phyloP scores from a whole-genome alignment of 257 asterid species.

The Gentiana straminea region DNA sequence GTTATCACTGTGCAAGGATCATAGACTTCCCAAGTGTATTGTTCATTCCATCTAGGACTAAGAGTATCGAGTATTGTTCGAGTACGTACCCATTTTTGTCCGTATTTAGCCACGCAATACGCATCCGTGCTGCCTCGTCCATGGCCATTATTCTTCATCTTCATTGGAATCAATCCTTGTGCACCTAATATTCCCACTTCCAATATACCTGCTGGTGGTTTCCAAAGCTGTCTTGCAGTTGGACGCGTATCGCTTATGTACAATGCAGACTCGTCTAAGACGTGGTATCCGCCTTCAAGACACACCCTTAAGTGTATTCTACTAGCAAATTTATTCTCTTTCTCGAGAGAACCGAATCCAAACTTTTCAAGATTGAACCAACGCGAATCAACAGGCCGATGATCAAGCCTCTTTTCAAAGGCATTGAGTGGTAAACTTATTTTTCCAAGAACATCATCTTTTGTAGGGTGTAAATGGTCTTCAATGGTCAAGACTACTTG shows the following conservation, averaged over 20 bases:
- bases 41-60: slow-evolving; percentile 66
- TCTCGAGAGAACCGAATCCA: slow-evolving; percentile 35
- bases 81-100: slow-evolving; percentile 74
- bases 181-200: slow-evolving; percentile 70
- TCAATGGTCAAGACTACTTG: slow-evolving; percentile 49
- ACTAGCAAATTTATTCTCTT: slow-evolving; percentile 48
- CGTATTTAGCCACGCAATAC: slow-evolving; percentile 68
- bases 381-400: slow-evolving; percentile 49
- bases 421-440: slow-evolving; percentile 33
- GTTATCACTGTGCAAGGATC: slow-evolving; percentile 78
- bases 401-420: slow-evolving; percentile 68
- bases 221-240: slow-evolving; percentile 77
- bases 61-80: slow-evolving; percentile 53
- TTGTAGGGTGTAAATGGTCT: slow-evolving; percentile 45
- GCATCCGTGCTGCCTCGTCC: slow-evolving; percentile 63
- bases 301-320: slow-evolving; percentile 56
- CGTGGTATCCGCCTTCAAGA: slow-evolving; percentile 87
- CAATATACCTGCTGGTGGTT: slow-evolving; percentile 54
- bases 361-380: slow-evolving; percentile 68
- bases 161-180: slow-evolving; percentile 67
- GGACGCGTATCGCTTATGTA: slow-evolving; percentile 68
- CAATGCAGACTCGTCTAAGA: slow-evolving; percentile 58
- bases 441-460: slow-evolving; percentile 52
- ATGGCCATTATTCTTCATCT: slow-evolving; percentile 33
- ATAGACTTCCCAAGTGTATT: slow-evolving; percentile 73